Percentiles rank a stretch among this genome's conserved stretches.
phyloP scores from a whole-genome alignment of 1,139 yeast genomes.

The Suhomyces terraborum region DNA sequence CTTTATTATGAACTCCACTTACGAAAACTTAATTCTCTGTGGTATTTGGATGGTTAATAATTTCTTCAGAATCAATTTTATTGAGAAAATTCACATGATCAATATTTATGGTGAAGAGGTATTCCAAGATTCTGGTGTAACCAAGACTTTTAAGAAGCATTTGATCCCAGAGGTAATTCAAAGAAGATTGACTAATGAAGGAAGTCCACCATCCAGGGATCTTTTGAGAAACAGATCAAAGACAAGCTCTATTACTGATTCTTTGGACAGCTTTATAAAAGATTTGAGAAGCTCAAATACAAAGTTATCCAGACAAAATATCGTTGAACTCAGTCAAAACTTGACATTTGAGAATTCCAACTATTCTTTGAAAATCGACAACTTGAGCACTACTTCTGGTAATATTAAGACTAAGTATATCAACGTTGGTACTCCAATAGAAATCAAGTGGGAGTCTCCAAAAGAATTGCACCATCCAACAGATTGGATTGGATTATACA shows the following conservation, averaged over 20 bases:
- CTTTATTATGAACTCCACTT: slow-evolving; percentile 62
- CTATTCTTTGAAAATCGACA: slow-evolving; percentile 31
- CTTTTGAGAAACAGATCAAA: slow-evolving; percentile 15
- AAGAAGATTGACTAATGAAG: slow-evolving; percentile 32
- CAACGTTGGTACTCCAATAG: slow-evolving; percentile 55
- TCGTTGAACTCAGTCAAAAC: slow-evolving; percentile 44
- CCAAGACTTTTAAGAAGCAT: slow-evolving; percentile 62
- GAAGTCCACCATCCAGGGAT: slow-evolving; percentile 16
- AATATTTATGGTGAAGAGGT: slow-evolving; percentile 73
- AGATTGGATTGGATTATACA: slow-evolving; percentile 84
- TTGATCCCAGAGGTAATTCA: slow-evolving; percentile 46
- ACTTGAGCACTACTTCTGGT: slow-evolving; percentile 21
- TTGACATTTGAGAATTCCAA: slow-evolving; percentile 43
- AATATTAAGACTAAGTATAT: slow-evolving; percentile 25
- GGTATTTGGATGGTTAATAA: slow-evolving; percentile 70
- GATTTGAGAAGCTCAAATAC: slow-evolving; percentile 40
- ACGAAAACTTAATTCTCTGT: slow-evolving; percentile 57
- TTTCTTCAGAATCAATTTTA: slow-evolving; percentile 67
- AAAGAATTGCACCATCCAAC: slow-evolving; percentile 39
- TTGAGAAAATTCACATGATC: slow-evolving; percentile 80
- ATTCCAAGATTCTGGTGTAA: slow-evolving; percentile 62
- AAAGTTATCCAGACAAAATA: slow-evolving; percentile 39
- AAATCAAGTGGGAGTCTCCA: slow-evolving; percentile 61
- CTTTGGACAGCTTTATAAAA: slow-evolving; percentile 43
- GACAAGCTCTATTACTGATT: slow-evolving; percentile 34